A percentile compares a stretch with the other conserved stretches of the same genome.
These are phyloP conservation scores for Alternaria viburni DNA, from an alignment of 2,329 filamentous ascomycete genomes.

Conservation along the genomic window DNA sequence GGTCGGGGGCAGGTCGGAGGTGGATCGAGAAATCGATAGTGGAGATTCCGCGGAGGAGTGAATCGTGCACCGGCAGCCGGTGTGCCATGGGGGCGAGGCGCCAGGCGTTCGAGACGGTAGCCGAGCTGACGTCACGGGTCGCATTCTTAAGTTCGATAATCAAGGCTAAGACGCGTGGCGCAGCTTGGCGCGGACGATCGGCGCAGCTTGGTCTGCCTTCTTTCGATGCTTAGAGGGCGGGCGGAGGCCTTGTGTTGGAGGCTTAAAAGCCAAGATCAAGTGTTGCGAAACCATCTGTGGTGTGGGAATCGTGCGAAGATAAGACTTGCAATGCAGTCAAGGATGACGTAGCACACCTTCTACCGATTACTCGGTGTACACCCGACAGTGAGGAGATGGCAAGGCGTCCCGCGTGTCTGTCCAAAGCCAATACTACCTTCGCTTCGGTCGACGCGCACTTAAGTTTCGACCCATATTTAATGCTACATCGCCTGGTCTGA, in stretches of 20 bases:
- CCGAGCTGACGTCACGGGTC: slow-evolving; percentile 16
- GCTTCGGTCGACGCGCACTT: slow-evolving; percentile 11
- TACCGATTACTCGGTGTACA: not conserved
- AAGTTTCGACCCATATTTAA: slow-evolving; percentile 18
- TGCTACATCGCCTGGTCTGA: slow-evolving; percentile 13
- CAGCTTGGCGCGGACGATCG: slow-evolving; percentile 16
- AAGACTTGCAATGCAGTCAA: not conserved
- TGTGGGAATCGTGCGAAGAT: not conserved
- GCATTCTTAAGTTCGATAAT: not conserved
- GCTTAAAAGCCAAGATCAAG: slow-evolving; percentile 1
- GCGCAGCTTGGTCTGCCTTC: slow-evolving; percentile 15
- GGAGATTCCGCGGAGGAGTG: not conserved
- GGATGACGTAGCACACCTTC: not conserved
- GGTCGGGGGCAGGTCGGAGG: not conserved
- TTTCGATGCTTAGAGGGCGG: slow-evolving; percentile 6
- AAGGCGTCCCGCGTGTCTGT: not conserved
- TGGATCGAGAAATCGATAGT: slow-evolving; percentile 5
- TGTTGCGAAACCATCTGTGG: not conserved
- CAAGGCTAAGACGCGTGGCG: slow-evolving; percentile 15
- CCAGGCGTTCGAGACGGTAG: not conserved
- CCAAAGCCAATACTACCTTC: not conserved
- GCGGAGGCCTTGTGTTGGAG: slow-evolving; percentile 1
- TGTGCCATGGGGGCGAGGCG: slow-evolving; percentile 1
- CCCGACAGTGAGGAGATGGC: not conserved
- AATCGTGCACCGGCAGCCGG: not conserved